Percentiles rank a stretch among this genome's conserved stretches.
Evolutionary conservation across 1,139 yeast genomes (phyloP).

Genomic region (Kodamaea sp.): DNA sequence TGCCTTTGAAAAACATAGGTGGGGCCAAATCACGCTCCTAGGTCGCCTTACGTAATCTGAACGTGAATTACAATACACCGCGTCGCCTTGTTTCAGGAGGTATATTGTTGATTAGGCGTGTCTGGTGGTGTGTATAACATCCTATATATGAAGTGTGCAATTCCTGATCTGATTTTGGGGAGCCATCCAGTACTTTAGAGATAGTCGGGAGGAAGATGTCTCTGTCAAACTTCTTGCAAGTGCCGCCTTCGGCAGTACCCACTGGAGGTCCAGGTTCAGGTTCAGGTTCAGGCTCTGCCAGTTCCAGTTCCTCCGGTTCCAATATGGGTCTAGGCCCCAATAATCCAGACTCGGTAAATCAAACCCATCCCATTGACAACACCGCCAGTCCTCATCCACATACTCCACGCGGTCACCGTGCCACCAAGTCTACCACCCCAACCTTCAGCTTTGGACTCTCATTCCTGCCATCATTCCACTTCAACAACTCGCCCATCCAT

Average conservation of each 20-base stretch:
- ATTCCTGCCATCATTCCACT: slow-evolving; percentile 48
- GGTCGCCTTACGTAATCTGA: slow-evolving; percentile 2
- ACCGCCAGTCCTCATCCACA: slow-evolving; percentile 24
- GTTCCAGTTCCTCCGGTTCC: not conserved
- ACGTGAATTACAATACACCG: slow-evolving; percentile 9
- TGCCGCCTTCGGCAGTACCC: slow-evolving; percentile 5
- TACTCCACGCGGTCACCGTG: slow-evolving; percentile 26
- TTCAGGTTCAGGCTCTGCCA: not conserved
- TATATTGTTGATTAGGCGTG: too few relatives aligned
- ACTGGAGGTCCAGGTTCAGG: not conserved
- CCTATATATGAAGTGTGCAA: not conserved
- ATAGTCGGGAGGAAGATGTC: slow-evolving; percentile 5
- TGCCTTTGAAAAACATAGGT: too few relatives aligned
- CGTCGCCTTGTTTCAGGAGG: slow-evolving; percentile 13
- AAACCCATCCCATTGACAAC: not conserved
- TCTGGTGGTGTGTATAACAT: slow-evolving; percentile 4
- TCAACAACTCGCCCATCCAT: slow-evolving; percentile 38
- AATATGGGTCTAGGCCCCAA: too few relatives aligned
- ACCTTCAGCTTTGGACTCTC: slow-evolving; percentile 44
- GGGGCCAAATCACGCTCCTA: too few relatives aligned
- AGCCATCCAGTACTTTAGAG: too few relatives aligned
- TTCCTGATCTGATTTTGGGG: not conserved
- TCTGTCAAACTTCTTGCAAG: slow-evolving; percentile 11
- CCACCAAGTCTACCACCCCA: slow-evolving; percentile 25
- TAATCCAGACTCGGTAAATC: too few relatives aligned